A percentile compares a stretch with the other conserved stretches of the same genome.
Conservation (phyloP, 2,329 filamentous ascomycete species). For the Venturia effusa region DNA sequence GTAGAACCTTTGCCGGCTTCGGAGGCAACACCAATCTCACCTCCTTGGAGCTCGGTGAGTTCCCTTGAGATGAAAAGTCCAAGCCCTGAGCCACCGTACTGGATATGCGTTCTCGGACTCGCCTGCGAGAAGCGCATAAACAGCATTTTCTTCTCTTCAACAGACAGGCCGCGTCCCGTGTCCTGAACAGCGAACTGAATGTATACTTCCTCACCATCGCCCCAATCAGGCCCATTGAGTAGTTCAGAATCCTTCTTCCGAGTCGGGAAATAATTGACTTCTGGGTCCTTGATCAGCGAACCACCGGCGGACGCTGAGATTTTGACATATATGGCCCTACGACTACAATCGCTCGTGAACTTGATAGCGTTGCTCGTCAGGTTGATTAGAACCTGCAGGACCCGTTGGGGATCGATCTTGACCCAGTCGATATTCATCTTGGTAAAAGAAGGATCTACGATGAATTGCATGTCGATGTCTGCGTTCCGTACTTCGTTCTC, state of each 20-base stretch:
- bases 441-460: constrained; percentile 51
- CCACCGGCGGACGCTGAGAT: constrained; percentile 45
- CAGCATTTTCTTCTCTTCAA: constrained; percentile 60
- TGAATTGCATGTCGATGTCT: constrained; percentile 55
- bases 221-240: constrained; percentile 52
- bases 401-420: constrained; percentile 61
- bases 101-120: constrained; percentile 62
- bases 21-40: constrained; percentile 65
- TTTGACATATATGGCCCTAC: constrained; percentile 53
- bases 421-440: constrained; percentile 53
- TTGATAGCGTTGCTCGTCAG: constrained; percentile 86
- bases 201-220: constrained; percentile 52
- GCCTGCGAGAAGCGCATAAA: constrained; percentile 75
- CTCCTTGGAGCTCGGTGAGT: constrained; percentile 70
- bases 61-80: constrained; percentile 70
- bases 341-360: constrained; percentile 59
- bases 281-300: constrained; percentile 31
- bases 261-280: constrained; percentile 52
- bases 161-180: constrained; percentile 62
- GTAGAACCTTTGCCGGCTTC: constrained; percentile 58
- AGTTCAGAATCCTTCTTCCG: constrained; percentile 38
- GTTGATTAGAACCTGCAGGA: constrained; percentile 87
- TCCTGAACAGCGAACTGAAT: constrained; percentile 67
- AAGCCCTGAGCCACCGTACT: constrained; percentile 69
- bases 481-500: constrained; percentile 61